phyloP scores from a whole-genome alignment of 2,329 filamentous ascomycete genomes.

The Exophiala mesophila region DNA sequence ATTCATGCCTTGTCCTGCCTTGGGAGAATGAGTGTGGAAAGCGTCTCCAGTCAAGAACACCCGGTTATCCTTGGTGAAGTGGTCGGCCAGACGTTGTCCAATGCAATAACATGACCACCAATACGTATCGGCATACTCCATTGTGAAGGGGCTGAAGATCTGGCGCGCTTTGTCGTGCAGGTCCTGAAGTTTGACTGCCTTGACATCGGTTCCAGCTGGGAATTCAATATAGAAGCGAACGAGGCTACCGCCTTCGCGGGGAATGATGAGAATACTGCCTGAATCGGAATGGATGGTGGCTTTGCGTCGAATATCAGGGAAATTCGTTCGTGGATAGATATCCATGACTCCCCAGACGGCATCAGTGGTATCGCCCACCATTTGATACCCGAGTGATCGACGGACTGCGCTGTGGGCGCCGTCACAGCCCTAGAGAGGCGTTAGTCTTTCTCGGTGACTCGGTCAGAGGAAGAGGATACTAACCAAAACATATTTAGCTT shows the following conservation, averaged over 20 bases:
- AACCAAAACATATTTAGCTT: constrained; percentile 37
- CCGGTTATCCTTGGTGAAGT: constrained; percentile 60
- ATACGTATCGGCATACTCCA: constrained; percentile 51
- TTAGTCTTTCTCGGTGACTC: neutral
- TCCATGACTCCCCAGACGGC: constrained; percentile 52
- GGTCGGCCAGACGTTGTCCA: constrained; percentile 64
- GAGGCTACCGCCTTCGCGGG: constrained; percentile 52
- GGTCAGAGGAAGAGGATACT: constrained; percentile 25
- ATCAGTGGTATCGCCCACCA: constrained; percentile 57
- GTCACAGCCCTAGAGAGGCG: constrained; percentile 40
- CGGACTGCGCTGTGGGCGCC: constrained; percentile 42
- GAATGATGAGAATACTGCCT: constrained; percentile 48
- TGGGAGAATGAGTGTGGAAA: constrained; percentile 65
- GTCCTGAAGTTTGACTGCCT: constrained; percentile 49
- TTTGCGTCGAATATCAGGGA: constrained; percentile 50
- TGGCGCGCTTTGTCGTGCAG: constrained; percentile 49
- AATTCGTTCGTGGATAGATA: constrained; percentile 45
- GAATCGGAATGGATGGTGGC: constrained; percentile 43
- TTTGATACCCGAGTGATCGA: constrained; percentile 41
- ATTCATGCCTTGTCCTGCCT: constrained; percentile 61
- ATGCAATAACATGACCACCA: constrained; percentile 72
- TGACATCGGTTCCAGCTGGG: constrained; percentile 45
- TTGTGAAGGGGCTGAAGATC: constrained; percentile 52
- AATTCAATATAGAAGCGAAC: constrained; percentile 61
- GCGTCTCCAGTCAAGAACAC: constrained; percentile 69